Percentiles rank a stretch among this genome's conserved stretches.
Conservation (phyloP, 2,329 filamentous ascomycete genomes). For the Fusarium cyanostomum region DNA sequence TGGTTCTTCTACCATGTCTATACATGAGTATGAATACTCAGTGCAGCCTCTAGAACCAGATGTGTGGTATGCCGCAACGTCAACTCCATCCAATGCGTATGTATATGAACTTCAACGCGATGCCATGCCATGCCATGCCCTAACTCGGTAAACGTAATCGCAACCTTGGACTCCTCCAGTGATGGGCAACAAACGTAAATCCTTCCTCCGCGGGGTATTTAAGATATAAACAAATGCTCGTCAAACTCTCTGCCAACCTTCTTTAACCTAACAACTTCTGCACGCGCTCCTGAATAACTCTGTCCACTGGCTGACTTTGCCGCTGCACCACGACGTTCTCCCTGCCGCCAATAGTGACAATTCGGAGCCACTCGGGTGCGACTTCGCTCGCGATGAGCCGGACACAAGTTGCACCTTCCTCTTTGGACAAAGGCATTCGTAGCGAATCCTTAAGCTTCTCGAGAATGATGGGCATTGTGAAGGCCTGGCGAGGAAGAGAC, state of each 20-base stretch:
- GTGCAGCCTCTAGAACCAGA: slow-evolving; percentile 2
- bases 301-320: slow-evolving; percentile 52
- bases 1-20: slow-evolving; percentile 11
- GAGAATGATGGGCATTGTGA: slow-evolving; percentile 70
- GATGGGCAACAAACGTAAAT: slow-evolving; percentile 3
- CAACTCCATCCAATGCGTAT: slow-evolving; percentile 31
- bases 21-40: slow-evolving; percentile 7
- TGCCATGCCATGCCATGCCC: slow-evolving; percentile 7
- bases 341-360: slow-evolving; percentile 61
- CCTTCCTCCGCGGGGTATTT: slow-evolving; percentile 29
- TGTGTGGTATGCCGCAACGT: slow-evolving; percentile 26
- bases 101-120: slow-evolving; percentile 21
- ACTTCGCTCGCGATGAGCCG: slow-evolving; percentile 63
- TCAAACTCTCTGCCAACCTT: neutral
- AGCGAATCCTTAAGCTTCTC: slow-evolving; percentile 75
- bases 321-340: slow-evolving; percentile 68
- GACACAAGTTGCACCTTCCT: slow-evolving; percentile 62
- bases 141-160: neutral
- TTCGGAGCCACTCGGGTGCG: slow-evolving; percentile 64
- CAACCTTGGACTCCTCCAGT: slow-evolving; percentile 12
- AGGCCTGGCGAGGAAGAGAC: slow-evolving; percentile 67
- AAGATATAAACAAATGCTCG: slow-evolving; percentile 13
- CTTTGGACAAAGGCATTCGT: slow-evolving; percentile 61
- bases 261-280: slow-evolving; percentile 46
- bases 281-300: slow-evolving; percentile 51